Base-by-base conservation (phyloP, 768 basidiomycete genomes). In the Punctularia strigosozonata region DNA sequence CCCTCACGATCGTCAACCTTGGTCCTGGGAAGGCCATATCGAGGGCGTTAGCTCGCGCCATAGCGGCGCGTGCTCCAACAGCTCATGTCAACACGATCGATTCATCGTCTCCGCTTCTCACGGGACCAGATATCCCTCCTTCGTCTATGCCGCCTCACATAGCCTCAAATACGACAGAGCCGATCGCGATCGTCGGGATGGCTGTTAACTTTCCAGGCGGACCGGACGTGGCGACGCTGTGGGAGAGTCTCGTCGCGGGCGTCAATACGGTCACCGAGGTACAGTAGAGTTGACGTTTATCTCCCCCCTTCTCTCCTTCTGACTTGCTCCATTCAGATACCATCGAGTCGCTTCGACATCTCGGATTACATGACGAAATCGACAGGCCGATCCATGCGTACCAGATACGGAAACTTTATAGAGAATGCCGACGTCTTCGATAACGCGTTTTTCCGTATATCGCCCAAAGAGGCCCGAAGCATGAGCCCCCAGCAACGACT, bases 401-500 rank as follows among this genome's bases (percentile, higher is more conserved):
- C n/a, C n/a, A n/a, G n/a, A n/a, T n/a, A 62, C 0, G 81, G 78
- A 19, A 81, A 84, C 51, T 86, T 85, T 51, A 52, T 85, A 37
- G 55, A 65, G 15, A 63, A 66, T 30, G 59, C 65, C 21, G 73
- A 71, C 44, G 61, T 63, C 36, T 85, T 85, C 48, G 83, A 86
- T 52, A 64, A 80, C 51, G 62, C 58, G 52, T 81, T 82, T 51
- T 86, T 85, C 64, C 73, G 69, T 30, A 70, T 82, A 32, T 80
- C 75, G 28, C 81, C 83, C 2, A 70, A 82, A 4, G 82, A 85
- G 55, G 81, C 83, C 12, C 71, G 60, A 43, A 73, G 64, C 52
- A 84, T 84, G 80, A 79, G 84, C 49, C 81, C 83, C 5, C 81
- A 84, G 46, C 80, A 83, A 45, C 69, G 82, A 4, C 47, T 85